These are phyloP conservation scores for Aspergillus tamarii DNA, from an alignment of 2,329 filamentous ascomycete species.

Conservation along the genomic window DNA sequence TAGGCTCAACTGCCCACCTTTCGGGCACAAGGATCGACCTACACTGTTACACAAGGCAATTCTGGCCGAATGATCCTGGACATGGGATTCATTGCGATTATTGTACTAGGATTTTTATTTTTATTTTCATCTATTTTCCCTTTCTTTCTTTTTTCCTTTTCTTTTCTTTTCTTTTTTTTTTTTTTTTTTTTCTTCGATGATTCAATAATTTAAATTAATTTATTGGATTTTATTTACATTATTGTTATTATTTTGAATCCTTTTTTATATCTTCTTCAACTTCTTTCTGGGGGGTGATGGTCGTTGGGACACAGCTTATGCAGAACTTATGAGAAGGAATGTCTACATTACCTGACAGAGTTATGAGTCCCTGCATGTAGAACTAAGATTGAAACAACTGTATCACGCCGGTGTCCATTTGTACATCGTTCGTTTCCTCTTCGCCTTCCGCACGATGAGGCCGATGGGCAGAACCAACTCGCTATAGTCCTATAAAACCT, in stretches of 20 bases:
- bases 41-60: constrained; percentile 3
- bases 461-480: background rate
- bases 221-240: too few species aligned
- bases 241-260: background rate
- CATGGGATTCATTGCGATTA: constrained; percentile 2
- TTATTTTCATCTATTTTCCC: too few species aligned
- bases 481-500: background rate
- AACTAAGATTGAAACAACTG: background rate
- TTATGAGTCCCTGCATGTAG: background rate
- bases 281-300: background rate
- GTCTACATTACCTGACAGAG: background rate
- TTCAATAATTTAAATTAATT: too few species aligned
- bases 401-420: background rate
- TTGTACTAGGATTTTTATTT: background rate
- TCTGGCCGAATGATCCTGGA: constrained; percentile 1
- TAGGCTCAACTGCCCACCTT: background rate
- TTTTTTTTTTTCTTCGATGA: too few species aligned
- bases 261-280: background rate
- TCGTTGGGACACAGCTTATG: too few species aligned
- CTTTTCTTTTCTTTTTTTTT: too few species aligned
- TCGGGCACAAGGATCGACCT: constrained; percentile 4
- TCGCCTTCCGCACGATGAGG: background rate
- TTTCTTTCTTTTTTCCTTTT: too few species aligned
- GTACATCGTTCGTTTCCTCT: background rate
- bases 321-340: background rate